These are phyloP conservation scores for Omphalotus guepiniiformis DNA, from an alignment of 768 basidiomycete genomes.

Conservation along the genomic window DNA sequence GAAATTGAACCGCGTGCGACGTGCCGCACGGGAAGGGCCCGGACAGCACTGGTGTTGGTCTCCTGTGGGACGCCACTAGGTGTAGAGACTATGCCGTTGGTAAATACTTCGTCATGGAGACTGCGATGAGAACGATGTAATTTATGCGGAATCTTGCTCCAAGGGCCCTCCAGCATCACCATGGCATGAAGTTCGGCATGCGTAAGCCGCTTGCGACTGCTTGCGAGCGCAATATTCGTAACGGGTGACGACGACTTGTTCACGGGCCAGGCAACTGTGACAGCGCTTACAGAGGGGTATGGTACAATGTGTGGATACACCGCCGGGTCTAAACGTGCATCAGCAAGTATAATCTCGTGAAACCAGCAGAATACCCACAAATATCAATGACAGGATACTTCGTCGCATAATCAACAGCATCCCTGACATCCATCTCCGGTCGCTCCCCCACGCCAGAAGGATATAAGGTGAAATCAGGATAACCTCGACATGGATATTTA, in stretches of 20 bases:
- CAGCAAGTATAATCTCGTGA: constrained; percentile 3
- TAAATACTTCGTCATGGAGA: constrained; percentile 30
- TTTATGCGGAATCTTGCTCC: no score
- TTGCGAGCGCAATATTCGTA: not conserved
- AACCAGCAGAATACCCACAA: constrained; percentile 2
- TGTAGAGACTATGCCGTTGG: constrained; percentile 21
- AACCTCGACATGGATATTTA: no score
- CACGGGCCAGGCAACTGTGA: no score
- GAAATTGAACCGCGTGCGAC: constrained; percentile 10
- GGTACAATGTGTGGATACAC: constrained; percentile 37
- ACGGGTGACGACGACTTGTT: not conserved
- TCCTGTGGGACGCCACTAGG: constrained; percentile 19
- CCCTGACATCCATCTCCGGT: no score
- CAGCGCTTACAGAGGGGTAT: constrained; percentile 25
- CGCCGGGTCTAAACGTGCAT: constrained; percentile 30
- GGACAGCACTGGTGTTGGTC: no score
- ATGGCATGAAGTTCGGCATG: not conserved
- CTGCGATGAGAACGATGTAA: constrained; percentile 15
- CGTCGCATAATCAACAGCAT: no score
- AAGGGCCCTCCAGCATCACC: no score
- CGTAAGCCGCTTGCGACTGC: not conserved
- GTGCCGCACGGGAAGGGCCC: constrained; percentile 3
- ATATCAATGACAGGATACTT: no score
- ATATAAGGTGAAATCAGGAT: no score
- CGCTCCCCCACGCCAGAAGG: no score